Conservation (phyloP, 192 early-diverging fungal species). For the Coemansia sp. region DNA sequence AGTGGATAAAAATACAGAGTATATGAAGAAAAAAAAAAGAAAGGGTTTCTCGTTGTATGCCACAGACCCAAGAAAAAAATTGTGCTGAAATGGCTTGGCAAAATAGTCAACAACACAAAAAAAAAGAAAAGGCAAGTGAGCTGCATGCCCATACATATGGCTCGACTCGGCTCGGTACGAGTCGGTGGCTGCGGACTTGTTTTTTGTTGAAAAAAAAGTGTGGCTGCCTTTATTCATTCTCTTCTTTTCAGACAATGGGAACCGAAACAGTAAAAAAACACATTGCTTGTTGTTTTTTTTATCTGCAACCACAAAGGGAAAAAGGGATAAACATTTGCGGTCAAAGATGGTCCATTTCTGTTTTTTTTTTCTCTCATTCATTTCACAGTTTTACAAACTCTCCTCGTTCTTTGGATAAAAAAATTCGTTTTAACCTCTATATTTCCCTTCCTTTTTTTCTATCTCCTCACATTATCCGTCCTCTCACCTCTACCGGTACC, state of each 20-base stretch:
- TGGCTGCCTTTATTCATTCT: not conserved
- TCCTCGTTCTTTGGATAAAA: too few species aligned
- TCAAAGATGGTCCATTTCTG: too few species aligned
- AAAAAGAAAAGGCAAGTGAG: not conserved
- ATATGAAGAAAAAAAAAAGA: not conserved
- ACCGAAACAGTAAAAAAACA: not conserved
- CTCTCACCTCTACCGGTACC: not conserved
- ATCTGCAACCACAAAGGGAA: too few species aligned
- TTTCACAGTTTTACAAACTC: too few species aligned
- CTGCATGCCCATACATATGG: conserved; percentile 1
- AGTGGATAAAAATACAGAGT: not conserved
- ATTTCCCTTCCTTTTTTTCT: too few species aligned
- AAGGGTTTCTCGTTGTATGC: not conserved
- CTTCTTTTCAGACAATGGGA: not conserved
- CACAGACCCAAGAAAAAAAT: not conserved
- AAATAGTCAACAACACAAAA: too few species aligned
- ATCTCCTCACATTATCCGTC: too few species aligned
- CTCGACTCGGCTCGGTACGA: not conserved
- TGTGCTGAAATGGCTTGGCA: not conserved
- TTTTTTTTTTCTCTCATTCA: too few species aligned
- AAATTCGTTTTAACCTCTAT: too few species aligned
- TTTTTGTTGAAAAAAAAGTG: not conserved
- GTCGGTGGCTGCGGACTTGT: not conserved
- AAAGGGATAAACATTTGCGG: too few species aligned
- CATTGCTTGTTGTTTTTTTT: too few species aligned